Base-by-base conservation (phyloP, 805 yeast species). In the Maudiozyma saulgeensis region DNA sequence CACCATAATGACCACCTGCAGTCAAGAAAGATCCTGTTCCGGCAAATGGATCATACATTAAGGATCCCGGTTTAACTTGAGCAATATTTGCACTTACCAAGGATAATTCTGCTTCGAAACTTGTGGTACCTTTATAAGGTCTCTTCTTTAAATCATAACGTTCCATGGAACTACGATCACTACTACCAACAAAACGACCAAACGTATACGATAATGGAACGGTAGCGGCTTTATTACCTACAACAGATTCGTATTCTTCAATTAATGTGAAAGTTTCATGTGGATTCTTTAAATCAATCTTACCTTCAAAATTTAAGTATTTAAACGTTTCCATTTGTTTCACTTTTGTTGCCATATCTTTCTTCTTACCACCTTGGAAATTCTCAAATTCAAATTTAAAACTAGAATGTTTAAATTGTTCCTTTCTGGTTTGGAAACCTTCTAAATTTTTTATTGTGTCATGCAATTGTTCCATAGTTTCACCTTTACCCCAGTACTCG, bases 11-110 rank as follows among this genome's bases (percentile, higher is more conserved):
- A 0, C 90, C 87, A 12, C 89, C 95, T 0, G 96, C 90, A 1
- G 88, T 84, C 39, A 91, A 71, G 61, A 93, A 93, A 19, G 96
- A 87, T 0, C 99, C 99, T 0, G 99, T 93, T 0, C 99, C 99
- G 3, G 87, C 88, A 69, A 93, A 93, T 23, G 99, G 99, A 67
- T 93, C 99, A 62, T 87, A 91, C 61, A 85, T 78, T 3, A 89
- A 61, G 48, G 81, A 77, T 0, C 83, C 84, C 0, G 75, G 72
- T 37, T 65, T 72, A 13, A 84, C 87, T 53, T 85, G 89, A 0
- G 86, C 96, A 46, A 93, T 75, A 60, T 91, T 93, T 59, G 96
- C 86, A 31, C 95, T 84, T 15, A 90, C 84, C 44, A 93, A 68
- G 0, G 97, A 81, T 51, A 93, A 70, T 62, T 93, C 98, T 1